Base-by-base conservation (phyloP, 805 yeast genomes). In the Groenewaldozyma salmanticensis region DNA sequence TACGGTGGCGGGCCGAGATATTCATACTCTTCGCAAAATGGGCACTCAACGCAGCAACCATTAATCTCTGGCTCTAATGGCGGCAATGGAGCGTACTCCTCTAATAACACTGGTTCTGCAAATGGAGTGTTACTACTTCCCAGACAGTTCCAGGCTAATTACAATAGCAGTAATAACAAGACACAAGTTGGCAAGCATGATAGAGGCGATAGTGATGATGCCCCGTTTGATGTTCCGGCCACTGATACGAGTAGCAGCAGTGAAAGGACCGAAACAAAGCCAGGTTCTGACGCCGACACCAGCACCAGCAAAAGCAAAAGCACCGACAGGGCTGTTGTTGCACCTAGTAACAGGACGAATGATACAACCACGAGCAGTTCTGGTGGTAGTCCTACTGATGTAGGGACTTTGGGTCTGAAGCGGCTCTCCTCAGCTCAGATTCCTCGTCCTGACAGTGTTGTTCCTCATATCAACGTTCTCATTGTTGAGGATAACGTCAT, bases 401-500 rank as follows among this genome's bases (percentile, higher is more conserved):
- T n/a, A n/a, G n/a, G n/a, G n/a, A n/a, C n/a, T n/a, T n/a, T n/a
- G n/a, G 29, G 29, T 7, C 29, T 24, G 7, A 24, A 24, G 13
- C 29, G 29, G 29, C 29, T 24, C 29, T 9, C 7, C 29, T 13
- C 18, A 27, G 31, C 11, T 21, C 21, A 17, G 36, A 37, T 32
- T 7, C 31, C 40, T 4, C 35, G 38, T 2, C 44, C 53, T 33
- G 62, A 61, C 18, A 80, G 77, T 40, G 88, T 92, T 17, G 70
- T 90, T 16, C 95, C 96, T 0, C 83, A 86, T 46, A 80, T 92
- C 33, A 85, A 86, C 33, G 95, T 92, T 1, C 64, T 92, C 39
- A 88, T 92, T 32, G 98, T 92, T 6, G 99, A 92, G 60, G 99
- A 92, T 67, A 92, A 92, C 61, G 80, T 87, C 29, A 88, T 92